A percentile compares a stretch with the other conserved stretches of the same genome.
Conservation (phyloP, 1,284 basidiomycete species). For the Fomes fomentarius region DNA sequence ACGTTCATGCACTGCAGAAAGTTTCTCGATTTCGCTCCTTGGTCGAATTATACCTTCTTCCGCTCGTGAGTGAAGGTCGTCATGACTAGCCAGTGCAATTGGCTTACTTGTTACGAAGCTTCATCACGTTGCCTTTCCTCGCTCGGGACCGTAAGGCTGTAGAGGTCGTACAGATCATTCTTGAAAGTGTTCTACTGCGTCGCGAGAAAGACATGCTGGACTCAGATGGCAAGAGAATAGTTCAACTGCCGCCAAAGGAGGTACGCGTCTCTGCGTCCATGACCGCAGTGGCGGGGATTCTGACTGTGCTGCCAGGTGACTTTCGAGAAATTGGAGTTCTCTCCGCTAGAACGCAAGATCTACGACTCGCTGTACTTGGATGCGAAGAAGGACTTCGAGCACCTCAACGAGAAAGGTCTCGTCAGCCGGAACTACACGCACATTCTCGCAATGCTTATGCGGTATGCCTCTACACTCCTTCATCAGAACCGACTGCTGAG, state of each 20-base stretch:
- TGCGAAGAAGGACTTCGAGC: conserved; percentile 75
- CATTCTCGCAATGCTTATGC: conserved; percentile 91
- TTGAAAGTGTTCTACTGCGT: conserved; percentile 88
- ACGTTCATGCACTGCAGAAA: conserved; percentile 52
- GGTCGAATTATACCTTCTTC: conserved; percentile 90
- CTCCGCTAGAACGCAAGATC: conserved; percentile 75
- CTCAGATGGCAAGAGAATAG: conserved; percentile 85
- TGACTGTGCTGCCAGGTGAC: conserved; percentile 44
- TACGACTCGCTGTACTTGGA: conserved; percentile 78
- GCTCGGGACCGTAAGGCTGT: conserved; percentile 88
- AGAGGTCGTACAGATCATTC: conserved; percentile 90
- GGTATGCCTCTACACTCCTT: conserved; percentile 43
- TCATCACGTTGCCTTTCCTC: conserved; percentile 89
- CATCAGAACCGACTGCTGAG: neutral
- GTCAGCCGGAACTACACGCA: conserved; percentile 88
- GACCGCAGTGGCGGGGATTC: neutral
- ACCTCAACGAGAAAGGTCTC: conserved; percentile 74
- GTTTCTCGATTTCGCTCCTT: conserved; percentile 90
- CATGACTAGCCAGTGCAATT: neutral
- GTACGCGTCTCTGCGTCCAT: conserved; percentile 37
- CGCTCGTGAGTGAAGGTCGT: conserved; percentile 58
- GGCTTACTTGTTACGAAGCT: conserved; percentile 46
- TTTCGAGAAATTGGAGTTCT: conserved; percentile 77
- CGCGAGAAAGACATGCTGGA: conserved; percentile 96
- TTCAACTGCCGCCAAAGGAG: conserved; percentile 88